Conservation (phyloP, 148 eudicot genomes). For the Fagopyrum homotropicum region DNA sequence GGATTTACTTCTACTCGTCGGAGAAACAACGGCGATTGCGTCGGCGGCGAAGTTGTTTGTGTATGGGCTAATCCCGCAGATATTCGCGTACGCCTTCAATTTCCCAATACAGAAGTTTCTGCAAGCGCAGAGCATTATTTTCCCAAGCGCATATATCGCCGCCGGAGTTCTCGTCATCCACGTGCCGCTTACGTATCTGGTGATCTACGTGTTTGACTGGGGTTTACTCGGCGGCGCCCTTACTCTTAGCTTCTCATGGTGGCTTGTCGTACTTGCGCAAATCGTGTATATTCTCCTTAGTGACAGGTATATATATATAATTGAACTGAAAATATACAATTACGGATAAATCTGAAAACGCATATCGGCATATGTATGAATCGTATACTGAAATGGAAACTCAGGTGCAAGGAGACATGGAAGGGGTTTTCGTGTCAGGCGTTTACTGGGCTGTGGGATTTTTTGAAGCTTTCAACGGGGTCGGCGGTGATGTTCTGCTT, state of each 20-base stretch:
- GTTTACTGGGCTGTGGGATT: constrained; percentile 36
- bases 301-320: constrained; percentile 12
- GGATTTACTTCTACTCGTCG: constrained; percentile 29
- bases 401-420: constrained; percentile 33
- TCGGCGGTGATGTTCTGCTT: constrained; percentile 58
- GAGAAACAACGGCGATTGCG: constrained; percentile 37
- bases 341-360: background rate
- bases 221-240: constrained; percentile 43
- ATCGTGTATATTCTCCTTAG: constrained; percentile 33
- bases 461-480: constrained; percentile 33
- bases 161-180: constrained; percentile 26
- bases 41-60: constrained; percentile 33
- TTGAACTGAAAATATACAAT: too few relatives aligned
- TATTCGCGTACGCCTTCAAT: constrained; percentile 42
- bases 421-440: constrained; percentile 36
- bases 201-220: constrained; percentile 23
- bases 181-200: constrained; percentile 30
- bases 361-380: background rate
- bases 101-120: constrained; percentile 53
- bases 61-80: constrained; percentile 49
- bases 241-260: constrained; percentile 47
- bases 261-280: constrained; percentile 45
- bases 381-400: background rate
- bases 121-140: constrained; percentile 42
- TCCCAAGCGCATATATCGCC: constrained; percentile 42